Evolutionary conservation across 768 basidiomycete species (phyloP), one percentile per base, ranked within the genome.

Genomic region (Hygrocybe punicea): DNA sequence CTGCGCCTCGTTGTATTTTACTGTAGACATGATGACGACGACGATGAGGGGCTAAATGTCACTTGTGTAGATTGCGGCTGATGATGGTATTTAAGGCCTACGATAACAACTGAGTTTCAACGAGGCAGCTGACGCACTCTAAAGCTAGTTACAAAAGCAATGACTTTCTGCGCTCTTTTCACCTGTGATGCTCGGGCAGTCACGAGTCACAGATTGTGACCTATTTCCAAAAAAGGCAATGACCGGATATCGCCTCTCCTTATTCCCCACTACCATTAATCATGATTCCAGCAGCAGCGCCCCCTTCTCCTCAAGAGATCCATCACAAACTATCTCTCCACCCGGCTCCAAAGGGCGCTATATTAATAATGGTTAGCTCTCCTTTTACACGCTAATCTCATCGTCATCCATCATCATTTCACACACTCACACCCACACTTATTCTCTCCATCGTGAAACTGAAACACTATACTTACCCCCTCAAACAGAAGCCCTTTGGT

Each of bases 221-320:
- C 10, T 34, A 5, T 50, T 17, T 29, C 51, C 10, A 36, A 16
- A 7, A 25, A n/a, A 5, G 8, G 16, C 19, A 14, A 9, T 23
- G 33, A 16, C 54, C 19, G 16, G 7, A 17, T 16, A 16, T 8
- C 29, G 8, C 29, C 6, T 11, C 16, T 19, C 55, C 24, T 55
- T 45, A 21, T 23, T 33, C 49, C 21, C 21, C 53, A 49, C 40
- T 11, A 47, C 24, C 29, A 8, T 29, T 29, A 29, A 57, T n/a
- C 55, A 76, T 77, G 75, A 65, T 78, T 17, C 73, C 74, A 40
- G 68, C 74, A 55, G 80, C 73, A 57, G 71, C 87, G 13, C 88
- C 91, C 4, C 93, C 91, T 7, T 86, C 92, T 11, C 85, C 87
- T 14, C 91, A 92, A 69, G 93, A 95, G 75, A 84, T 95, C 16